Conservation (phyloP, 2,329 filamentous ascomycete genomes). For the Aspergillus awamori region DNA sequence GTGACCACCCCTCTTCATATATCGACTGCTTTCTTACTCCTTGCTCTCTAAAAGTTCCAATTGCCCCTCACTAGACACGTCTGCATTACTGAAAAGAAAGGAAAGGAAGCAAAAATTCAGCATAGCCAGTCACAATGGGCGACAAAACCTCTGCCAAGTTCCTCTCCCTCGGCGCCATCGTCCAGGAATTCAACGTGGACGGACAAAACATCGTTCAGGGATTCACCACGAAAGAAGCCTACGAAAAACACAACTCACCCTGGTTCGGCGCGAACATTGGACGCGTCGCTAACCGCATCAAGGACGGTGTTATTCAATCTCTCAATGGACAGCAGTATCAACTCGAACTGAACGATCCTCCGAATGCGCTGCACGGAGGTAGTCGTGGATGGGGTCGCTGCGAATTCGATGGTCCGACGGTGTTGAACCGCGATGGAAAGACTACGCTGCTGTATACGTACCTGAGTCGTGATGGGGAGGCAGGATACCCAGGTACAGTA, state of each 20-base stretch:
- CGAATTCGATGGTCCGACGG: conserved; percentile 56
- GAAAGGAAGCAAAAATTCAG: not conserved
- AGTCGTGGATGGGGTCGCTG: conserved; percentile 63
- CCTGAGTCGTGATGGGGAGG: conserved; percentile 76
- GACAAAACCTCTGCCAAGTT: conserved; percentile 32
- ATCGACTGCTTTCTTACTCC: not conserved
- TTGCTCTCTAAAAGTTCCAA: not conserved
- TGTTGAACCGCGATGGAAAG: conserved; percentile 59
- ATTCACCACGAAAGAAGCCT: conserved; percentile 75
- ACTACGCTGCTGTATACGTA: conserved; percentile 69
- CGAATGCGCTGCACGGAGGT: conserved; percentile 76
- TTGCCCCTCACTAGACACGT: not conserved
- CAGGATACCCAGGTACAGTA: conserved; percentile 87
- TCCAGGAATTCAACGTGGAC: conserved; percentile 73
- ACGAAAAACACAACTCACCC: conserved; percentile 72
- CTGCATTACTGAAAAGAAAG: not conserved
- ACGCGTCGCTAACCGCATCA: conserved; percentile 77
- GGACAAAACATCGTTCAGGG: conserved; percentile 85
- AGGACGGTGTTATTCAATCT: conserved; percentile 67
- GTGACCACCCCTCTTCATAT: too few relatives aligned
- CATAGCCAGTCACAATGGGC: conserved; percentile 11
- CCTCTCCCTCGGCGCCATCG: conserved; percentile 51
- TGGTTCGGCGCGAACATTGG: conserved; percentile 96
- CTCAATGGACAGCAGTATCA: conserved; percentile 73
- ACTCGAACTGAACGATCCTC: conserved; percentile 74